Percentiles rank a stretch among this genome's conserved stretches.
phyloP scores from a whole-genome alignment of 2,329 filamentous ascomycete species.

The Hypoxylon sp. region DNA sequence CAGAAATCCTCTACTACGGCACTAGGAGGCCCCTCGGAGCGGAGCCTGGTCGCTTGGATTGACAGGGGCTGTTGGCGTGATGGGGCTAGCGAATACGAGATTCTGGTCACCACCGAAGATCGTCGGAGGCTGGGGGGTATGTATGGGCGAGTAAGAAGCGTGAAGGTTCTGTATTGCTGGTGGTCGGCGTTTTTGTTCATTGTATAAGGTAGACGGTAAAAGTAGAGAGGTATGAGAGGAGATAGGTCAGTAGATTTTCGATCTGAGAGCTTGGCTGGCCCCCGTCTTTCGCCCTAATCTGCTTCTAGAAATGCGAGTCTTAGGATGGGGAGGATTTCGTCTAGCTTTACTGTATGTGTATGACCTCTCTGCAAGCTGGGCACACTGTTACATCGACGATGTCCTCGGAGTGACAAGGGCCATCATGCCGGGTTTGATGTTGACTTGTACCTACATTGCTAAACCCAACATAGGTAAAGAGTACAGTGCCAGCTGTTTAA shows the following conservation, averaged over 20 bases:
- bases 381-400: constrained; percentile 33
- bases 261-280: neutral
- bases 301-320: neutral
- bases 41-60: constrained; percentile 36
- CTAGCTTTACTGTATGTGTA: constrained; percentile 16
- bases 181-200: constrained; percentile 1
- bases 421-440: constrained; percentile 19
- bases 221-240: neutral
- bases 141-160: constrained; percentile 30
- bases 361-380: constrained; percentile 13
- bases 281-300: constrained; percentile 13
- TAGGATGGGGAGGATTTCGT: constrained; percentile 1
- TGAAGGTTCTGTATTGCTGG: constrained; percentile 15
- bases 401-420: constrained; percentile 8
- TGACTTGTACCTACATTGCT: neutral
- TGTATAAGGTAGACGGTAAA: constrained; percentile 30
- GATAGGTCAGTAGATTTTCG: neutral
- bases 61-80: constrained; percentile 44
- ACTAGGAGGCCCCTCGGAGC: constrained; percentile 29
- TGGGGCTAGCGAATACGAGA: constrained; percentile 48
- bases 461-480: neutral
- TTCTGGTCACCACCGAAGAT: constrained; percentile 46
- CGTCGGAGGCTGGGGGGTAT: constrained; percentile 37
- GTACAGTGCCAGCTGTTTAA: constrained; percentile 6
- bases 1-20: constrained; percentile 23